Percentiles rank a stretch among this genome's conserved stretches.
phyloP scores from a whole-genome alignment of 306 rosid species.

The Acacia melanoxylon region DNA sequence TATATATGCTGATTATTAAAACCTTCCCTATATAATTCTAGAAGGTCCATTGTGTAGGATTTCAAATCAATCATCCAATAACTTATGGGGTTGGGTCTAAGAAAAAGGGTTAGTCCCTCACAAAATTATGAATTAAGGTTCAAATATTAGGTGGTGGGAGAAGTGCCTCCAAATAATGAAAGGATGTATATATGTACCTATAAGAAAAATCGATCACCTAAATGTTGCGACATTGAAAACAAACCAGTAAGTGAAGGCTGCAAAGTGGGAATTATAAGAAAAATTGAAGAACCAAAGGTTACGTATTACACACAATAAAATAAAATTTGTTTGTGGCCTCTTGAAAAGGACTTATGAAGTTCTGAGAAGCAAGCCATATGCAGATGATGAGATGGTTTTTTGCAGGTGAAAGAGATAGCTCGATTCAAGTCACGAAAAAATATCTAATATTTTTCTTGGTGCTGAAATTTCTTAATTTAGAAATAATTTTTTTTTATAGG shows the following conservation, averaged over 20 bases:
- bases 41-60: not conserved
- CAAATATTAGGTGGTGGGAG: too few relatives aligned
- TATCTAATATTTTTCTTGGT: not conserved
- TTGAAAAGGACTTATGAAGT: not conserved
- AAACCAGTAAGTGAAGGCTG: not conserved
- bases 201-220: not conserved
- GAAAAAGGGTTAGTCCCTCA: too few relatives aligned
- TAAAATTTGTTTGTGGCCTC: not conserved
- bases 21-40: not conserved
- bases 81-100: too few relatives aligned
- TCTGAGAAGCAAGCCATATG: not conserved
- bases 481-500: not conserved
- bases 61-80: too few relatives aligned
- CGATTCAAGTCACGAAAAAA: not conserved
- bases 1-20: too few relatives aligned
- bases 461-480: not conserved
- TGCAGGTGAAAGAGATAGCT: not conserved
- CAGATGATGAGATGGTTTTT: not conserved
- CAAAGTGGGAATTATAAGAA: not conserved
- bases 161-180: too few relatives aligned
- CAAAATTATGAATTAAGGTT: too few relatives aligned
- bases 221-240: not conserved
- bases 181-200: too few relatives aligned
- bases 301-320: not conserved
- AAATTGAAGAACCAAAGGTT: not conserved